Conservation (phyloP, 2,329 filamentous ascomycete species). For the Cytospora mali region DNA sequence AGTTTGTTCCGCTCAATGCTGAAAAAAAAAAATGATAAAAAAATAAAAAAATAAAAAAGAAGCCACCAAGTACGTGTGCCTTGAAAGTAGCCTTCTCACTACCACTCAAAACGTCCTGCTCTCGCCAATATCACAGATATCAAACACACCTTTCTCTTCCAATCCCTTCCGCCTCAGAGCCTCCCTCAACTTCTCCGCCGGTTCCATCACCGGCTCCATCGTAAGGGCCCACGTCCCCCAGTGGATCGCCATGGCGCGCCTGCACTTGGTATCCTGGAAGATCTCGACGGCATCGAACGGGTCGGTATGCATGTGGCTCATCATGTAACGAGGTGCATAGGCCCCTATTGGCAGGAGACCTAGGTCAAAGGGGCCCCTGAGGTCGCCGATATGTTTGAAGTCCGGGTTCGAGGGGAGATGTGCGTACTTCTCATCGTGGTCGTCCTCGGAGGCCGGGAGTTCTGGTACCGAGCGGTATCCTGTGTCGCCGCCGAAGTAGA, state of each 20-base stretch:
- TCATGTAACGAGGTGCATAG: constrained; percentile 72
- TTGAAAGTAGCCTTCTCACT: no score
- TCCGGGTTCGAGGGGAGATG: constrained; percentile 76
- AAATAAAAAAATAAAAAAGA: no score
- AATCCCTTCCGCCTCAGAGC: constrained; percentile 70
- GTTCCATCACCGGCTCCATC: constrained; percentile 81
- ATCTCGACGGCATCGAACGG: constrained; percentile 89
- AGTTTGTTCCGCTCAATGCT: no score
- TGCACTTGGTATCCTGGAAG: constrained; percentile 80
- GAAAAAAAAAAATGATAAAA: no score
- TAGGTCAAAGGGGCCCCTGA: constrained; percentile 84
- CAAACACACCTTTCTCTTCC: constrained; percentile 73
- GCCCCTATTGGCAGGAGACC: constrained; percentile 93
- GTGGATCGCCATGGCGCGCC: constrained; percentile 80
- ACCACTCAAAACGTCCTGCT: constrained; percentile 68
- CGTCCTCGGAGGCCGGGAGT: constrained; percentile 63
- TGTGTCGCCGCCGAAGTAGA: constrained; percentile 90
- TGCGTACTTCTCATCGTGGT: constrained; percentile 69
- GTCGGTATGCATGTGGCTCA: constrained; percentile 82
- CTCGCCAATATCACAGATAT: constrained; percentile 83
- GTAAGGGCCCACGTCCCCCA: constrained; percentile 93
- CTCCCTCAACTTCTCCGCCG: constrained; percentile 70
- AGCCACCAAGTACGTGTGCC: neutral
- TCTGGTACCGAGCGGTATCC: constrained; percentile 81
- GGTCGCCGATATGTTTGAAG: constrained; percentile 79